These are phyloP conservation scores for Dimargaris xerosporica DNA, from an alignment of 192 early-diverging fungal species.

Conservation along the genomic window DNA sequence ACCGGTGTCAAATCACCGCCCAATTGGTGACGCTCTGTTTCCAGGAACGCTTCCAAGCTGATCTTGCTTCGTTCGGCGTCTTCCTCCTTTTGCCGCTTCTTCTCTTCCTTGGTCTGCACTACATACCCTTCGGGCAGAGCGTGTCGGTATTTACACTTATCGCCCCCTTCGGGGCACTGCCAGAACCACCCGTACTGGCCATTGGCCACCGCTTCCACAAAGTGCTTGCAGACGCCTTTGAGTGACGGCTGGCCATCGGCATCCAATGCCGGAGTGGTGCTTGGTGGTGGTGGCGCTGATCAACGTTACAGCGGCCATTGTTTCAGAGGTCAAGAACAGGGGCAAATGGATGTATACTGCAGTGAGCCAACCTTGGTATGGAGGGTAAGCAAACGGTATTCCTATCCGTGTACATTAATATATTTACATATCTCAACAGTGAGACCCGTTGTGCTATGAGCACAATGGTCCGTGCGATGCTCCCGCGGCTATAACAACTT, in stretches of 20 bases:
- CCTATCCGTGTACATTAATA: no score
- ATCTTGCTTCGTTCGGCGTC: slow-evolving; percentile 65
- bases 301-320: neutral
- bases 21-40: slow-evolving; percentile 92
- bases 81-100: no score
- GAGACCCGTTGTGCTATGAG: no score
- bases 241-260: no score
- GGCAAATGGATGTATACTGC: no score
- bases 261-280: slow-evolving; percentile 97
- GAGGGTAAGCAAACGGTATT: no score
- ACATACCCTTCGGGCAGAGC: slow-evolving; percentile 93
- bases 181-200: slow-evolving; percentile 99
- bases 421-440: slow-evolving; percentile 12
- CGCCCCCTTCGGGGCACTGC: slow-evolving; percentile 94
- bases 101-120: slow-evolving; percentile 82
- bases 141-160: slow-evolving; percentile 90
- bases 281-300: slow-evolving; percentile 17
- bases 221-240: slow-evolving; percentile 97
- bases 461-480: no score
- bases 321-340: no score
- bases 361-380: no score
- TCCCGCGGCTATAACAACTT: no score
- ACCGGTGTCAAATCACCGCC: slow-evolving; percentile 89
- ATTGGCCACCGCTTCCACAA: slow-evolving; percentile 91
- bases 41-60: slow-evolving; percentile 93